Base-by-base conservation (phyloP, 129 eudicot genomes). In the sunflower (Helianthus annuus) region DNA sequence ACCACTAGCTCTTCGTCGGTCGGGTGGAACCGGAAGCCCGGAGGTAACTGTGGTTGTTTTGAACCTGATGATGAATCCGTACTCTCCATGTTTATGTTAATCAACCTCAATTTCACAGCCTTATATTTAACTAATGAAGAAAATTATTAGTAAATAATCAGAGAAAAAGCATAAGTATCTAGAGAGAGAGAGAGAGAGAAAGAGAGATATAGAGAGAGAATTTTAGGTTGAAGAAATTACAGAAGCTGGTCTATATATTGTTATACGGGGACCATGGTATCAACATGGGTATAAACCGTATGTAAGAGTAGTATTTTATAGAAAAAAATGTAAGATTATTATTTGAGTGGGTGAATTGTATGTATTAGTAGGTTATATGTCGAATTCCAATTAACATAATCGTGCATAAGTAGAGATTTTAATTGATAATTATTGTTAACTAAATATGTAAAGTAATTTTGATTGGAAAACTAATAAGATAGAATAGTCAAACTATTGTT, bases 1-100 rank as follows among this genome's bases (percentile, higher is more conserved):
- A 91, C 92, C 59, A 91, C 97, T 7, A 91, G 81, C 71, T 91
- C 97, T 68, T 91, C 97, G 52, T 91, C 97, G 48, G 97, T 91
- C 3, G 97, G 97, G 79, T 91, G 97, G 78, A 91, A 91, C 3
- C 97, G 92, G 67, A 91, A 91, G 3, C 97, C 97, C 29, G 97
- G 97, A 12, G 97, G 97, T 46, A 91, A 85, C 68, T 84, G 85
- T 5, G 93, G 97, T 71, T 91, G 97, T 83, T 82, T 92, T 9
- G 86, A 71, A 44, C 82, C 80, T 10, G 87, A 71, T 19, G 96
- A 85, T 22, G 96, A 82, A 64, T 88, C 96, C 17, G 92, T 86
- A 68, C 96, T 91, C 69, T 91, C 97, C 96, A 88, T 88, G 19
- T 69, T 51, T 32, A 42, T 70, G 24, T 63, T 73, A 54, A 75